Conservation (phyloP, 805 yeast species). For the Tetrapisispora pingtungensis region DNA sequence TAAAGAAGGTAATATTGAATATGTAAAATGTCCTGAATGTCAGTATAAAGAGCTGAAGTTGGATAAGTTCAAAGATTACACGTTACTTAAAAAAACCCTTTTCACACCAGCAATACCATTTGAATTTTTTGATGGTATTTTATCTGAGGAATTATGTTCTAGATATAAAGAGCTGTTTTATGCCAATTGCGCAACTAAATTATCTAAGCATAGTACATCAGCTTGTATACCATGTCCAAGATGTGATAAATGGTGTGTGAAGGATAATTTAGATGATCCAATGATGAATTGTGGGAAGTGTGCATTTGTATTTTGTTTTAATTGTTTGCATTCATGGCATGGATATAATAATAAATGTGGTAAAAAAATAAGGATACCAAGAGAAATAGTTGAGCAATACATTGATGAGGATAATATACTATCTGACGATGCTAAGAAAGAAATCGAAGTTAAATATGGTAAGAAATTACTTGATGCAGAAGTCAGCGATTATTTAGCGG, state of each 20-base stretch:
- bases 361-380: conserved; percentile 23
- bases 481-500: conserved; percentile 38
- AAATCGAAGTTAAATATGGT: conserved; percentile 38
- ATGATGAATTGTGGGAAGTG: conserved; percentile 43
- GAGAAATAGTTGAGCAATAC: conserved; percentile 29
- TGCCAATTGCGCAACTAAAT: conserved; percentile 34
- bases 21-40: conserved; percentile 50
- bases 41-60: conserved; percentile 16
- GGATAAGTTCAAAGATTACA: conserved; percentile 16
- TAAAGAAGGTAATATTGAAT: conserved; percentile 38
- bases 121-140: conserved; percentile 28
- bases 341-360: conserved; percentile 42
- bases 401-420: conserved; percentile 25
- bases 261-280: conserved; percentile 37
- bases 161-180: conserved; percentile 34
- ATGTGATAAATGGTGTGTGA: conserved; percentile 39
- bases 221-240: conserved; percentile 45
- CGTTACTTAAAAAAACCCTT: conserved; percentile 29
- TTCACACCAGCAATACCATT: conserved; percentile 35
- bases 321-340: conserved; percentile 54
- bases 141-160: conserved; percentile 23
- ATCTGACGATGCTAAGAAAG: conserved; percentile 25
- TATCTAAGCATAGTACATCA: conserved; percentile 37
- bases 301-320: conserved; percentile 43
- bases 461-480: conserved; percentile 33